Conservation (phyloP, 2,329 filamentous ascomycete species). For the Colletotrichum sidae region DNA sequence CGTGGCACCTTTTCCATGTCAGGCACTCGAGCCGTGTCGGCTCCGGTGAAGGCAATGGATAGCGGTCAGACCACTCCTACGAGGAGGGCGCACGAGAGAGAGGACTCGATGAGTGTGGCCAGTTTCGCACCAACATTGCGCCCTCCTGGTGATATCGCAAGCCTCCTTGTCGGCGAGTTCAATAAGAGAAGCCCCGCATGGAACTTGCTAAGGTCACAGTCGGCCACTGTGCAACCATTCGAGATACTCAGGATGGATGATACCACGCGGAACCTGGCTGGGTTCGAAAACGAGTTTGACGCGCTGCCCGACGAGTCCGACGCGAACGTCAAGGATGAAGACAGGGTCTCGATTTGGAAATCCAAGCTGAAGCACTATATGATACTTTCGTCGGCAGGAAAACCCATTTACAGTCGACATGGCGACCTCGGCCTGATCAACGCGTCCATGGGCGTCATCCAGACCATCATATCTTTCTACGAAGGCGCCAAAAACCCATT, state of each 20-base stretch:
- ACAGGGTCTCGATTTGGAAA: slow-evolving; percentile 81
- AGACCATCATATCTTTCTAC: slow-evolving; percentile 98
- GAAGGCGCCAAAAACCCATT: slow-evolving; percentile 83
- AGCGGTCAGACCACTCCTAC: slow-evolving; percentile 56
- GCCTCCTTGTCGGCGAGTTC: slow-evolving; percentile 80
- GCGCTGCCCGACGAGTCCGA: slow-evolving; percentile 69
- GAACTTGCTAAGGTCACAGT: slow-evolving; percentile 73
- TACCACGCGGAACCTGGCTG: slow-evolving; percentile 66
- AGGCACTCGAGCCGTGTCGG: slow-evolving; percentile 49
- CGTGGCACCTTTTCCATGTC: slow-evolving; percentile 70
- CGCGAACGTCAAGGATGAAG: slow-evolving; percentile 61
- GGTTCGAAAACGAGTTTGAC: slow-evolving; percentile 84
- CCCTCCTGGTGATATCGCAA: slow-evolving; percentile 79
- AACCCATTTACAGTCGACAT: slow-evolving; percentile 96
- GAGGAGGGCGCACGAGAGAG: slow-evolving; percentile 59
- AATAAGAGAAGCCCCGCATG: slow-evolving; percentile 76
- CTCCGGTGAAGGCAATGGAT: slow-evolving; percentile 43
- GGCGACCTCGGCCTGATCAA: slow-evolving; percentile 92
- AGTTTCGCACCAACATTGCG: slow-evolving; percentile 75
- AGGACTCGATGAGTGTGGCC: slow-evolving; percentile 74
- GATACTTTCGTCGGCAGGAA: slow-evolving; percentile 94
- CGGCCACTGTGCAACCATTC: slow-evolving; percentile 70
- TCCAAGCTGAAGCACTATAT: slow-evolving; percentile 97
- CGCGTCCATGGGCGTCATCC: slow-evolving; percentile 92
- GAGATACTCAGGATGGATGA: slow-evolving; percentile 59